Conservation (phyloP, 1,284 basidiomycete species). For the Mycosarcoma mackinlayi region DNA sequence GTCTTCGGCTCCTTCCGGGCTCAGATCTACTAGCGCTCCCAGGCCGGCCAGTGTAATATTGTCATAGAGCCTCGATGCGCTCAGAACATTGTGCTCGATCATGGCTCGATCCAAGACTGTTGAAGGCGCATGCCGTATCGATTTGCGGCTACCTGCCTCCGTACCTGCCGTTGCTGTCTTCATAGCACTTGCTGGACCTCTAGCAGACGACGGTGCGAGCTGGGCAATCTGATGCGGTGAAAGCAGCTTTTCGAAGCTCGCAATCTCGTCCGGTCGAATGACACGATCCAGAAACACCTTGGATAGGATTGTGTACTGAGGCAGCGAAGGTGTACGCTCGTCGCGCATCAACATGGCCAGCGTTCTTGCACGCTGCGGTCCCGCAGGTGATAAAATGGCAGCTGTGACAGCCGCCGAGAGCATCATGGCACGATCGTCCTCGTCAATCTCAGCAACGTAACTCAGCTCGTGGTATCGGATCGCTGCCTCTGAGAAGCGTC, state of each 20-base stretch:
- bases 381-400: slow-evolving; percentile 95
- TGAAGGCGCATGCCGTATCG: slow-evolving; percentile 75
- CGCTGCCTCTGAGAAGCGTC: slow-evolving; percentile 95
- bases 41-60: slow-evolving; percentile 57
- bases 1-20: slow-evolving; percentile 80
- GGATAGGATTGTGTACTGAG: slow-evolving; percentile 87
- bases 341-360: slow-evolving; percentile 92
- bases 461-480: slow-evolving; percentile 88
- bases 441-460: slow-evolving; percentile 54
- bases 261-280: slow-evolving; percentile 85
- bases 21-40: slow-evolving; percentile 53
- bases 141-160: neutral
- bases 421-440: slow-evolving; percentile 50
- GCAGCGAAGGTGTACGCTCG: slow-evolving; percentile 82
- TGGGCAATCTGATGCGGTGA: slow-evolving; percentile 91
- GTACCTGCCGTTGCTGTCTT: too few relatives aligned
- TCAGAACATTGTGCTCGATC: slow-evolving; percentile 96
- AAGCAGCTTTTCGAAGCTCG: slow-evolving; percentile 86
- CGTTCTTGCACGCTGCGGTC: slow-evolving; percentile 90
- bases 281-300: slow-evolving; percentile 99
- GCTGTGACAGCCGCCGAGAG: slow-evolving; percentile 87
- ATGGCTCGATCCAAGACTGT: slow-evolving; percentile 97
- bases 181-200: neutral
- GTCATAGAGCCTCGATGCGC: slow-evolving; percentile 78
- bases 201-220: slow-evolving; percentile 72